Evolutionary conservation across 108 stramenopile genomes (phyloP).

Genomic region (Skeletonema costatum): DNA sequence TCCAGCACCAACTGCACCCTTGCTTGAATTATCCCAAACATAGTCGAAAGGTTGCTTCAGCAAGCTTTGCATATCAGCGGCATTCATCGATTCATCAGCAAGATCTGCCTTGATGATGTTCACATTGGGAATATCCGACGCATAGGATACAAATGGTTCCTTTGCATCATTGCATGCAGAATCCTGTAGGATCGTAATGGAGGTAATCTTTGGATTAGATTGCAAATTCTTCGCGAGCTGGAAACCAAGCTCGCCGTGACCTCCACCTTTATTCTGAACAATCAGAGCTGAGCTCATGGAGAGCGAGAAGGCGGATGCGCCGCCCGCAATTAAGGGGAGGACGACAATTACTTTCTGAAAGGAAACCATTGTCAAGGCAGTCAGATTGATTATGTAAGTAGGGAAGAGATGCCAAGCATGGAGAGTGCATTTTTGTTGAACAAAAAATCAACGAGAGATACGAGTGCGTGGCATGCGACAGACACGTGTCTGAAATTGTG

Average conservation of each 20-base stretch:
- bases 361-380: conserved; percentile 19
- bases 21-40: conserved; percentile 87
- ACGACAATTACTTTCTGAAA: conserved; percentile 6
- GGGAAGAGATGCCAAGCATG: too few relatives aligned
- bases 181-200: conserved; percentile 86
- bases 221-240: conserved; percentile 75
- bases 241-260: conserved; percentile 84
- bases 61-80: conserved; percentile 50
- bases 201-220: conserved; percentile 66
- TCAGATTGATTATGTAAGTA: too few relatives aligned
- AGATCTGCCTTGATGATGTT: conserved; percentile 75
- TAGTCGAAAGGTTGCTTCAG: conserved; percentile 72
- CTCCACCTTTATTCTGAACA: conserved; percentile 90
- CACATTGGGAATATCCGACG: conserved; percentile 73
- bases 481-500: not conserved
- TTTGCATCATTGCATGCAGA: conserved; percentile 70
- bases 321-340: conserved; percentile 21
- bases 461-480: not conserved
- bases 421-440: too few relatives aligned
- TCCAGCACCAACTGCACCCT: conserved; percentile 68
- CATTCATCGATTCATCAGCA: conserved; percentile 71
- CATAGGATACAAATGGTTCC: conserved; percentile 80
- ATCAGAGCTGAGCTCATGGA: conserved; percentile 78
- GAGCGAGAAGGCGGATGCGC: conserved; percentile 44
- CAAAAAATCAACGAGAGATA: too few relatives aligned